phyloP scores from a whole-genome alignment of 345 rosid genomes.

The Pugionium dolabratum region DNA sequence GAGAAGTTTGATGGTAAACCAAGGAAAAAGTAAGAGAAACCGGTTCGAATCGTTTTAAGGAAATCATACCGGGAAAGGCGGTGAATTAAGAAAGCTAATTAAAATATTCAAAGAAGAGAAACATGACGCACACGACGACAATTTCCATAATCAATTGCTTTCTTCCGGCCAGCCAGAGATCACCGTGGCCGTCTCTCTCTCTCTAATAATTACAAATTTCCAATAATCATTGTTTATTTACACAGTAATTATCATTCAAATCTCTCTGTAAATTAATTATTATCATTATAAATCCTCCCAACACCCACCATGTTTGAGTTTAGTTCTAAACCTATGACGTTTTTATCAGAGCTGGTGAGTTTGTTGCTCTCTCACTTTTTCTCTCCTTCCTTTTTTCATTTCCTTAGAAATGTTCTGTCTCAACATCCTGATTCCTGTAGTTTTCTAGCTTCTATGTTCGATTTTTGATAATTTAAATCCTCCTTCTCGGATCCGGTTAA shows the following conservation, averaged over 20 bases:
- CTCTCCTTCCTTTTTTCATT: background rate
- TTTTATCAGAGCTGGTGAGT: slow-evolving; percentile 29
- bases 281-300: slow-evolving; percentile 18
- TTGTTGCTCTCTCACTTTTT: slow-evolving; percentile 11
- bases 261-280: slow-evolving; percentile 2
- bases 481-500: slow-evolving; percentile 9
- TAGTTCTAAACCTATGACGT: slow-evolving; percentile 33
- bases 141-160: slow-evolving; percentile 12
- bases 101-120: slow-evolving; percentile 10
- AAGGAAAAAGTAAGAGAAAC: background rate
- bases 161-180: slow-evolving; percentile 27
- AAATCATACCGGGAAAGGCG: slow-evolving; percentile 17
- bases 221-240: background rate
- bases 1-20: background rate
- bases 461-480: background rate
- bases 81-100: background rate
- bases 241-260: background rate
- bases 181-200: slow-evolving; percentile 30
- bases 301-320: slow-evolving; percentile 14
- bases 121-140: slow-evolving; percentile 39
- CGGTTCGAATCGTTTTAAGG: slow-evolving; percentile 16
- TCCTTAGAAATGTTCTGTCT: slow-evolving; percentile 16
- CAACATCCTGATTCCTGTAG: slow-evolving; percentile 7
- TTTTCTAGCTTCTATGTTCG: background rate
- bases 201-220: slow-evolving; percentile 25